Evolutionary conservation across 192 early-diverging fungal genomes (phyloP).

Genomic region (Coemansia sp.): DNA sequence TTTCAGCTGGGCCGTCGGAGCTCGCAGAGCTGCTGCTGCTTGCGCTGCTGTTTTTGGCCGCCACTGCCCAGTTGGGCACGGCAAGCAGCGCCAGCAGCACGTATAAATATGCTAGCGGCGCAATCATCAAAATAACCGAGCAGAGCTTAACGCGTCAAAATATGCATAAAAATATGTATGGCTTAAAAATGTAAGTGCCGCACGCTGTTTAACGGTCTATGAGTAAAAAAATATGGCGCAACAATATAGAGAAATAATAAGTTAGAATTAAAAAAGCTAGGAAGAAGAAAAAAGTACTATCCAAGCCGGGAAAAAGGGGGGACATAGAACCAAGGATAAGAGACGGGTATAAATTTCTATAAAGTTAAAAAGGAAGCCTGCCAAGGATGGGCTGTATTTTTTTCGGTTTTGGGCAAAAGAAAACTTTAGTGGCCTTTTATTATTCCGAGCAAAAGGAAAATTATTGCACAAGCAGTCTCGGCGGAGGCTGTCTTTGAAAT

Average conservation of each 20-base stretch:
- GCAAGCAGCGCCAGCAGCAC: background rate
- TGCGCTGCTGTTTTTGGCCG: background rate
- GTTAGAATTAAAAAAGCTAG: background rate
- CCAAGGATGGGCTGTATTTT: too few relatives aligned
- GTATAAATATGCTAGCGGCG: conserved; percentile 7
- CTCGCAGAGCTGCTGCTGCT: background rate
- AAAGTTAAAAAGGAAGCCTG: too few relatives aligned
- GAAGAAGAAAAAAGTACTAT: background rate
- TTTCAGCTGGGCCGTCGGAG: background rate
- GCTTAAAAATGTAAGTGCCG: background rate
- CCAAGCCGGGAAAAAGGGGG: too few relatives aligned
- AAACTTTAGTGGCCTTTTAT: too few relatives aligned
- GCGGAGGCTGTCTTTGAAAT: too few relatives aligned
- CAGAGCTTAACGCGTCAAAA: background rate
- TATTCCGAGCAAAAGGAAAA: too few relatives aligned
- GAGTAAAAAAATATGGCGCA: too few relatives aligned
- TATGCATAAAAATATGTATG: background rate
- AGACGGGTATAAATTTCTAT: too few relatives aligned
- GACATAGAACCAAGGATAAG: too few relatives aligned
- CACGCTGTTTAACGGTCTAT: too few relatives aligned
- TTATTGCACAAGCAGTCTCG: too few relatives aligned
- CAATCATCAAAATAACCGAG: conserved; percentile 1
- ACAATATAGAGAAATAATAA: background rate
- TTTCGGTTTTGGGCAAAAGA: too few relatives aligned
- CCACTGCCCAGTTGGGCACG: background rate